Evolutionary conservation across 257 asterid species (phyloP), one percentile per base, ranked within the genome.

Genomic region (Solanum tarijense): DNA sequence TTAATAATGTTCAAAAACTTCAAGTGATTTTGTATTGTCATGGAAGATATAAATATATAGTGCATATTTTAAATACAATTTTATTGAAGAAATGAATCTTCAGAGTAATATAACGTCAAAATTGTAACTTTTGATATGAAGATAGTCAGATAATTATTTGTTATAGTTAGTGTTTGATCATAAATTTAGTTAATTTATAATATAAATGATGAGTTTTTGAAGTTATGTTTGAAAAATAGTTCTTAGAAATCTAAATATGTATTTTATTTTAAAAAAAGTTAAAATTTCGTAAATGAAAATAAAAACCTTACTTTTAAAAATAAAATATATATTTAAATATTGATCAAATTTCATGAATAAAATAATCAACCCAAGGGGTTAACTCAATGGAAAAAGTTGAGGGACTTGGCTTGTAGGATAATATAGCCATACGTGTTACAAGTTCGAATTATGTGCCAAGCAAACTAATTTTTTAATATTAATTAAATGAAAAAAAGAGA

Each of bases 161-260:
- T 29, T 29, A 29, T 29, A 29, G 31, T 25, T 65, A 10, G 16
- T 9, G 32, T 11, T 65, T 65, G 1, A n/a, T 1, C 1, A 65
- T 65, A 65, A 11, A 65, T n/a, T 65, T 10, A 27, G 35, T 27
- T 66, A 29, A 29, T 29, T 29, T 1, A 29, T 29, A 29, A 29
- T 29, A 29, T 29, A 29, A 29, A 29, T 29, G 31, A 29, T 29
- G 31, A 27, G 35, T 27, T 66, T 7, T 27, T 12, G 9, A 18
- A 4, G 10, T 68, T 29, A 29, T 29, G 31, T 29, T 29, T 68
- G 35, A 68, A 66, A 6, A 27, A 6, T 68, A 68, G 2, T 65
- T 5, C 6, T 65, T 11, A 12, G 2, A 4, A 65, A 3, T 25
- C 12, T 65, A 18, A 0, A 25, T 1, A 25, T 25, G 1, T 1